phyloP scores from a whole-genome alignment of 345 rosid genomes.

The Erodium maritimum region DNA sequence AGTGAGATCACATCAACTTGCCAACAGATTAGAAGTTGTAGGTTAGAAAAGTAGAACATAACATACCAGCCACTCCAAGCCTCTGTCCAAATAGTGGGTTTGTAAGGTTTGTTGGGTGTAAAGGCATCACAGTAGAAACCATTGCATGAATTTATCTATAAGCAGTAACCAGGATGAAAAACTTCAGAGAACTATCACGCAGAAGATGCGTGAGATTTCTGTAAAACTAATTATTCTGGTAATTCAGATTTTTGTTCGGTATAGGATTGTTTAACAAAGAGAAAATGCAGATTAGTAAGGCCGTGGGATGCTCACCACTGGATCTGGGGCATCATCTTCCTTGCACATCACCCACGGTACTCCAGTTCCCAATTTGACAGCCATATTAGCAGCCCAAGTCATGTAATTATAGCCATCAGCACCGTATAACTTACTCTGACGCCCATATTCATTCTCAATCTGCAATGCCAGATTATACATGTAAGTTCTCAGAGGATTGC shows the following conservation, averaged over 20 bases:
- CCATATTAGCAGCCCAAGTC: slow-evolving; percentile 98
- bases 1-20: neutral
- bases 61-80: slow-evolving; percentile 99
- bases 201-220: neutral
- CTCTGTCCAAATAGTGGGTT: slow-evolving; percentile 96
- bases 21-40: neutral
- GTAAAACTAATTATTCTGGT: neutral
- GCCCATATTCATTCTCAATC: slow-evolving; percentile 99
- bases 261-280: neutral
- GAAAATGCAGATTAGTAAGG: neutral
- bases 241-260: neutral
- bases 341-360: slow-evolving; percentile 99
- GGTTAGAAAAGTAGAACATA: neutral
- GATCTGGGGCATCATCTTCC: slow-evolving; percentile 98
- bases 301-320: slow-evolving; percentile 48
- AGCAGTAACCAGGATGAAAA: slow-evolving; percentile 9
- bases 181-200: neutral
- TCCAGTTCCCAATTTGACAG: slow-evolving; percentile 66
- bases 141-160: slow-evolving; percentile 93
- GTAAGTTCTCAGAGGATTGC: neutral
- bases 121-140: slow-evolving; percentile 98
- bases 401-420: slow-evolving; percentile 71
- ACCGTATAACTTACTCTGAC: slow-evolving; percentile 67
- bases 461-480: slow-evolving; percentile 12
- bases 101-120: slow-evolving; percentile 89